These are phyloP conservation scores for Urochloa ruziziensis DNA, from an alignment of 176 grass and related monocot species.

Conservation along the genomic window DNA sequence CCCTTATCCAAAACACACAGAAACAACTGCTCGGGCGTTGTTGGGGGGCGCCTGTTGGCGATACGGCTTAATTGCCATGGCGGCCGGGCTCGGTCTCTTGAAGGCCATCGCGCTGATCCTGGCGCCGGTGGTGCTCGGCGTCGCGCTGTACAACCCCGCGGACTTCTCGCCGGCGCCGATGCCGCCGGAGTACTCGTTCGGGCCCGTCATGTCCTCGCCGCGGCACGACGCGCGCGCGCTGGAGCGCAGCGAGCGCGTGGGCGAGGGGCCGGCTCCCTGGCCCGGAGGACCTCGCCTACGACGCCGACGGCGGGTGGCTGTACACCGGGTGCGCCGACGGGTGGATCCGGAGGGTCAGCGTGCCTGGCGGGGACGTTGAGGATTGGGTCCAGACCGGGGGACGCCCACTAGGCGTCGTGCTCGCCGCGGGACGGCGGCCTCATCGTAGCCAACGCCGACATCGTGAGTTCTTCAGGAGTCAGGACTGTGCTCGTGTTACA, in stretches of 20 bases:
- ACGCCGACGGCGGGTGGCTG: constrained; percentile 41
- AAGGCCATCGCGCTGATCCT: constrained; percentile 40
- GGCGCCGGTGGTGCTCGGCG: constrained; percentile 31
- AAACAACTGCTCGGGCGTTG: not conserved
- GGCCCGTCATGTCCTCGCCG: constrained; percentile 20
- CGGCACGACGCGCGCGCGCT: constrained; percentile 42
- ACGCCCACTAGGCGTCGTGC: constrained; percentile 60
- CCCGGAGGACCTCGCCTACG: constrained; percentile 74
- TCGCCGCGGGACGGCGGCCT: constrained; percentile 44
- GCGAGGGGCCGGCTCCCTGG: constrained; percentile 62
- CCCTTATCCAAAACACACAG: too few relatives aligned
- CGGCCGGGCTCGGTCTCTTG: not conserved
- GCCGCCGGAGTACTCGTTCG: constrained; percentile 49
- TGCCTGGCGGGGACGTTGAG: constrained; percentile 37
- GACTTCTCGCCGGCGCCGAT: constrained; percentile 56
- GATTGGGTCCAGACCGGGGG: constrained; percentile 63
- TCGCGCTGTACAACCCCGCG: constrained; percentile 30
- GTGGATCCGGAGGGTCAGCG: constrained; percentile 66
- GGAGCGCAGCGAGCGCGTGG: constrained; percentile 44
- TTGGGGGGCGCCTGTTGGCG: not conserved
- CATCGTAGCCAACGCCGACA: constrained; percentile 55
- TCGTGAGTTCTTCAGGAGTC: constrained; percentile 22
- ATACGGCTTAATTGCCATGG: constrained; percentile 9
- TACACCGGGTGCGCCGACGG: constrained; percentile 75
- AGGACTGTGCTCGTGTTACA: too few relatives aligned